Base-by-base conservation (phyloP, 805 yeast species). In the Suhomyces faveliae region DNA sequence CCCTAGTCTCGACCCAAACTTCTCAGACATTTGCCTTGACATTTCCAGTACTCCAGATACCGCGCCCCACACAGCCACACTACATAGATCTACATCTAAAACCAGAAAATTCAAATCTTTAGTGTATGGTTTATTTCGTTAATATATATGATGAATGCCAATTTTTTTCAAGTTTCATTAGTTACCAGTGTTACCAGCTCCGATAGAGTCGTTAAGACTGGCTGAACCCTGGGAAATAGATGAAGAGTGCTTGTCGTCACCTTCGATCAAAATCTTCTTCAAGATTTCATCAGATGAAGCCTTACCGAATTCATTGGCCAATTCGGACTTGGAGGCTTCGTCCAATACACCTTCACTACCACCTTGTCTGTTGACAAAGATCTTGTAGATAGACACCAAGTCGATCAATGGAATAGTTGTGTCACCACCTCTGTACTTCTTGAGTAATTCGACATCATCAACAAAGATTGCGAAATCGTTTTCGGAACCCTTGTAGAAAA, bases 331-430 rank as follows among this genome's bases (percentile, higher is more conserved):
- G 6, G 92, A 84, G 2, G 92, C 96, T 57, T 80, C 83, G 44
- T 84, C 87, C 21, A 86, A 62, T 7, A 77, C 74, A 48, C 96
- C 96, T 56, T 81, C 87, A 3, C 81, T 69, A 25, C 96, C 96
- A 40, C 87, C 85, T 20, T 71, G 73, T 51, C 76, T 76, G 47
- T 80, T 78, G 19, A 78, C 73, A 61, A 76, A 89, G n/a, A 89
- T 75, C 57, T 84, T 79, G 70, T 79, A 87, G 7, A 77, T 72
- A 0, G 84, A 83, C 1, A 87, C 82, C 4, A 85, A 77, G 35
- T 80, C 83, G 10, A 81, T 70, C 48, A 85, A 68, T 19, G 92
- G 84, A 17, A 81, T 64, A 11, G 81, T 67, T 27, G 76, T 56
- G 49, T 82, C 83, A 33, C 80, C 80, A 21, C 72, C 70, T 43